phyloP scores from a whole-genome alignment of 2,329 filamentous ascomycete species.

The Didymosphaeria variabile region DNA sequence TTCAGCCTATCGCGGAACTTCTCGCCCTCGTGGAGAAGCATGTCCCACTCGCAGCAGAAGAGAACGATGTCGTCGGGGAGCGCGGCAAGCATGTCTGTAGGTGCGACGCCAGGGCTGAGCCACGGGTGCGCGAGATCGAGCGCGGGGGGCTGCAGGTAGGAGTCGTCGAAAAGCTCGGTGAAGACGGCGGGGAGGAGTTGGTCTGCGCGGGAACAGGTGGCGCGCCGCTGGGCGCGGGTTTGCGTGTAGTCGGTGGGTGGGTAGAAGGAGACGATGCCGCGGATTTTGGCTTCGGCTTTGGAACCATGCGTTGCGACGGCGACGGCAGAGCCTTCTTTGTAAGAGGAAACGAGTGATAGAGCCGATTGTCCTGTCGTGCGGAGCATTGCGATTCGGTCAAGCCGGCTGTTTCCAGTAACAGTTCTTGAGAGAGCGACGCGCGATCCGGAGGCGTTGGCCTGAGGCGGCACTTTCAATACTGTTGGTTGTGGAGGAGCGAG shows the following conservation, averaged over 20 bases:
- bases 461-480: constrained; percentile 21
- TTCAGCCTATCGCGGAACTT: constrained; percentile 68
- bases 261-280: constrained; percentile 69
- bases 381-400: constrained; percentile 47
- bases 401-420: constrained; percentile 29
- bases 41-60: constrained; percentile 72
- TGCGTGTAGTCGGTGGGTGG: constrained; percentile 70
- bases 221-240: constrained; percentile 66
- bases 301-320: constrained; percentile 43
- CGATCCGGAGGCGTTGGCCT: constrained; percentile 47
- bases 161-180: constrained; percentile 62
- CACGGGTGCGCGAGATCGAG: constrained; percentile 66
- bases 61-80: constrained; percentile 69
- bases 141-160: constrained; percentile 57
- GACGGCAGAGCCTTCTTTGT: constrained; percentile 45
- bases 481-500: constrained; percentile 26
- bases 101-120: constrained; percentile 66
- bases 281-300: constrained; percentile 57
- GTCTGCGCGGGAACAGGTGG: constrained; percentile 62
- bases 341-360: constrained; percentile 48
- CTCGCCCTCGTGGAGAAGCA: constrained; percentile 70
- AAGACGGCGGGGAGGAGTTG: constrained; percentile 61
- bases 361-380: constrained; percentile 45
- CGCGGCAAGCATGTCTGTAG: constrained; percentile 61
- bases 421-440: constrained; percentile 43